A percentile compares a stretch with the other conserved stretches of the same genome.
phyloP scores from a whole-genome alignment of 495 filamentous ascomycete species.

The Neurospora sp. region DNA sequence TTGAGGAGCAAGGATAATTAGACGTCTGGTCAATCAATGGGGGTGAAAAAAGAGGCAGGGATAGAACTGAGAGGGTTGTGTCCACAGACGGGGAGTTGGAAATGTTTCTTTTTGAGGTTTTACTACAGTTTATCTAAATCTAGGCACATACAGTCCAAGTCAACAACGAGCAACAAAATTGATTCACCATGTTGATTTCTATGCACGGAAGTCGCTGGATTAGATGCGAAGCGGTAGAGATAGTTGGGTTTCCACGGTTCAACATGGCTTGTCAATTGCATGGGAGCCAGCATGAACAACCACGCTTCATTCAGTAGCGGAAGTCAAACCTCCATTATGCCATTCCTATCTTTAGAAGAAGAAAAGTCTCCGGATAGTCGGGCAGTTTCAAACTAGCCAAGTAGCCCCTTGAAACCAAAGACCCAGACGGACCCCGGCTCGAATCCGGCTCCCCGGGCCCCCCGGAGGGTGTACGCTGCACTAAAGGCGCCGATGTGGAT shows the following conservation, averaged over 20 bases:
- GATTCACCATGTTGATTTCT: neutral
- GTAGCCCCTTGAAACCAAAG: neutral
- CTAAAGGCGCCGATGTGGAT: neutral
- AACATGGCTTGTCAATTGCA: neutral
- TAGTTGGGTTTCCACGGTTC: neutral
- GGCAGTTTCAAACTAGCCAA: neutral
- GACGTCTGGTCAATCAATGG: neutral
- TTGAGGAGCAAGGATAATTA: constrained; percentile 52
- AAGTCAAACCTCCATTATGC: neutral
- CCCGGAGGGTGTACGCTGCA: neutral
- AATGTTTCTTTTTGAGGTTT: neutral
- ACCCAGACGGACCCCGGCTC: neutral
- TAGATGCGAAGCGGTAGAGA: too few species aligned
- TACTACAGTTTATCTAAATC: neutral
- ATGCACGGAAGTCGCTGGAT: neutral
- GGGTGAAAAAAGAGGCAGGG: neutral
- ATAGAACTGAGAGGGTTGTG: neutral
- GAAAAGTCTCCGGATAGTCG: too few species aligned
- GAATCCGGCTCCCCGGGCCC: neutral
- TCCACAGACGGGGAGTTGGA: neutral
- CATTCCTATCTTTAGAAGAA: neutral
- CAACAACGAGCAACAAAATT: neutral
- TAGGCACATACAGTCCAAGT: neutral
- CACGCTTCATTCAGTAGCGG: neutral
- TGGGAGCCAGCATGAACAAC: too few species aligned